Evolutionary conservation across 1,284 basidiomycete genomes (phyloP).

Genomic region (Fomitiporia mediterranea): DNA sequence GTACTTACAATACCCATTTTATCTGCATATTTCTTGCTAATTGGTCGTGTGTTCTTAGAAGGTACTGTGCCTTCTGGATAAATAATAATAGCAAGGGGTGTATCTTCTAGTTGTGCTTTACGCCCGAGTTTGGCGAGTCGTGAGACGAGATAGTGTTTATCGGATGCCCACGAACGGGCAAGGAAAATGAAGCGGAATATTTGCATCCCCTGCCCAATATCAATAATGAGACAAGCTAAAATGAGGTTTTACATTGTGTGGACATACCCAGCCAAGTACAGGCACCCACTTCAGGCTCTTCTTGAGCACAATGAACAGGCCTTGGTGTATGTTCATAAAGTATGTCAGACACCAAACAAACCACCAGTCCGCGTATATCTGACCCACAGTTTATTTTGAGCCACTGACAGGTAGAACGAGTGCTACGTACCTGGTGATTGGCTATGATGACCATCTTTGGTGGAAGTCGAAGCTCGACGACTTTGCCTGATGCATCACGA

Average conservation of each 20-base stretch:
- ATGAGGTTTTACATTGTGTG: not conserved
- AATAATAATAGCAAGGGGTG: conserved; percentile 77
- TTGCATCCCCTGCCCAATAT: conserved; percentile 69
- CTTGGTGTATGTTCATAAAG: conserved; percentile 64
- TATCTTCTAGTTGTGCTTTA: conserved; percentile 56
- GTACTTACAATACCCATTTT: conserved; percentile 73
- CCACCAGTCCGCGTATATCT: conserved; percentile 92
- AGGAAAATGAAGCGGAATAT: conserved; percentile 90
- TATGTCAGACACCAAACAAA: conserved; percentile 87
- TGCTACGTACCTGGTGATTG: conserved; percentile 66
- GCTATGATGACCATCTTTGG: conserved; percentile 73
- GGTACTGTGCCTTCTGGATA: conserved; percentile 94
- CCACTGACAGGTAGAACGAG: conserved; percentile 19
- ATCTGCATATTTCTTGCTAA: conserved; percentile 80
- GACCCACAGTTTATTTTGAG: conserved; percentile 1
- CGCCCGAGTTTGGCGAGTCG: conserved; percentile 55
- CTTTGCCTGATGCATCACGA: conserved; percentile 51
- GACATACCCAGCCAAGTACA: conserved; percentile 78
- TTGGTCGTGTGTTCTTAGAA: conserved; percentile 74
- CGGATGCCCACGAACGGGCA: conserved; percentile 81
- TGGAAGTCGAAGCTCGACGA: conserved; percentile 65
- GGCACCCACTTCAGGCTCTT: conserved; percentile 86
- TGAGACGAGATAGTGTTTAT: conserved; percentile 58
- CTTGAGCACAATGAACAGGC: conserved; percentile 88
- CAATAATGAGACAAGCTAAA: not conserved